Percentiles rank a stretch among this genome's conserved stretches.
phyloP scores from a whole-genome alignment of 257 asterid species.

The Fraxinus pennsylvanica region DNA sequence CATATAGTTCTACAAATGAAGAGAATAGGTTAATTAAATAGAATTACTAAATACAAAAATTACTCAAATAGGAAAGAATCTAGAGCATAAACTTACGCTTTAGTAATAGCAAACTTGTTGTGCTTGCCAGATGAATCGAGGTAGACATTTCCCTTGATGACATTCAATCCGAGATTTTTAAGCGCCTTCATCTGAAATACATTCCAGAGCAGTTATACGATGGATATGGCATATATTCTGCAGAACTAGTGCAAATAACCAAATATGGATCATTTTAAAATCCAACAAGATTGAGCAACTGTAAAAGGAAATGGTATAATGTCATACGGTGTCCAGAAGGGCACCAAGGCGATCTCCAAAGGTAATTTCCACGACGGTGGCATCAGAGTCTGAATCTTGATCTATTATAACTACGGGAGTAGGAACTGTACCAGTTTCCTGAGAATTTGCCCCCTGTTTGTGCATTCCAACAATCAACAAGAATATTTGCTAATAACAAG shows the following conservation, averaged over 20 bases:
- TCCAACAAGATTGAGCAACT: background rate
- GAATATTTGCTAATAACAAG: background rate
- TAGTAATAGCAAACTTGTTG: constrained; percentile 86
- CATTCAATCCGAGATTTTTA: constrained; percentile 85
- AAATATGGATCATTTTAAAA: background rate
- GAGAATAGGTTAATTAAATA: constrained; percentile 9
- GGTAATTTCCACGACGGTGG: constrained; percentile 86
- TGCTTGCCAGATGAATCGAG: constrained; percentile 97
- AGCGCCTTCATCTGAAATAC: constrained; percentile 78
- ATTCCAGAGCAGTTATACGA: constrained; percentile 14
- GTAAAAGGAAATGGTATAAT: constrained; percentile 1
- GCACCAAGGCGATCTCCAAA: constrained; percentile 98
- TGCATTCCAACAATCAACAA: background rate
- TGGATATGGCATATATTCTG: background rate
- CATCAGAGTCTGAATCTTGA: constrained; percentile 88
- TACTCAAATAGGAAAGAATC: background rate
- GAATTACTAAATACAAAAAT: constrained; percentile 5
- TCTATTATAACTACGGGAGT: constrained; percentile 78
- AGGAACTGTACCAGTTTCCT: constrained; percentile 62
- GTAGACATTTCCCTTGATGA: constrained; percentile 83
- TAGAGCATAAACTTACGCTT: constrained; percentile 56
- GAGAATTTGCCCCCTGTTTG: constrained; percentile 60
- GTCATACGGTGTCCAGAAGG: constrained; percentile 81
- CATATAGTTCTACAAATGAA: background rate
- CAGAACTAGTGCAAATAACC: constrained; percentile 7